Conservation (phyloP, 257 asterid species). For the Nicotiana benthamiana region DNA sequence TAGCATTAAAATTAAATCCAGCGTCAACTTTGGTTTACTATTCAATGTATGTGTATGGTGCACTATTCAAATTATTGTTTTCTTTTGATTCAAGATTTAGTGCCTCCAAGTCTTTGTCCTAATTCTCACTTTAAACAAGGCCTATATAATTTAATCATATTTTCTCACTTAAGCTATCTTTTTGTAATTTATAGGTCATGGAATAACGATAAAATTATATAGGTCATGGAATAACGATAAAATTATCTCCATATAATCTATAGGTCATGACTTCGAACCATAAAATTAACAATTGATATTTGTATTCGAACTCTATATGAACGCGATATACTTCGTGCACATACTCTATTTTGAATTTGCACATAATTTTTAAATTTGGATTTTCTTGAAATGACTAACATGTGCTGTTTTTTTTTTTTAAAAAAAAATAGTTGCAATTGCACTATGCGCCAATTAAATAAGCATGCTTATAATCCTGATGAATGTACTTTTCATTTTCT, state of each 20-base stretch:
- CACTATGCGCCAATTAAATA: neutral
- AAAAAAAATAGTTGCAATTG: neutral
- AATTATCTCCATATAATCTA: too few relatives aligned
- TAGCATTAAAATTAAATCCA: neutral
- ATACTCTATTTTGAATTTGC: too few relatives aligned
- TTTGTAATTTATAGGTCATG: too few relatives aligned
- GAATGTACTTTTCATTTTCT: conserved; percentile 27
- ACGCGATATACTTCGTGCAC: too few relatives aligned
- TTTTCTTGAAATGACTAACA: neutral
- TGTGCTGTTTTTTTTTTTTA: neutral
- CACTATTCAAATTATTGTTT: neutral
- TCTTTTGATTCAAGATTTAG: neutral
- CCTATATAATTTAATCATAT: neutral
- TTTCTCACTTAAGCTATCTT: neutral
- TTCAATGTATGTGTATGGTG: neutral
- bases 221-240: too few relatives aligned
- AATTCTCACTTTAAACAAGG: neutral
- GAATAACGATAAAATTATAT: too few relatives aligned
- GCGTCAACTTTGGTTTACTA: neutral
- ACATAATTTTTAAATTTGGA: neutral
- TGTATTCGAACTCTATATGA: too few relatives aligned
- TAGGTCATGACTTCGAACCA: too few relatives aligned
- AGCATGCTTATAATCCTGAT: neutral
- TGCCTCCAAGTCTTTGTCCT: neutral
- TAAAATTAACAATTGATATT: too few relatives aligned